Base-by-base conservation (phyloP, 2,329 filamentous ascomycete genomes). In the Fragosphaeria purpurea region DNA sequence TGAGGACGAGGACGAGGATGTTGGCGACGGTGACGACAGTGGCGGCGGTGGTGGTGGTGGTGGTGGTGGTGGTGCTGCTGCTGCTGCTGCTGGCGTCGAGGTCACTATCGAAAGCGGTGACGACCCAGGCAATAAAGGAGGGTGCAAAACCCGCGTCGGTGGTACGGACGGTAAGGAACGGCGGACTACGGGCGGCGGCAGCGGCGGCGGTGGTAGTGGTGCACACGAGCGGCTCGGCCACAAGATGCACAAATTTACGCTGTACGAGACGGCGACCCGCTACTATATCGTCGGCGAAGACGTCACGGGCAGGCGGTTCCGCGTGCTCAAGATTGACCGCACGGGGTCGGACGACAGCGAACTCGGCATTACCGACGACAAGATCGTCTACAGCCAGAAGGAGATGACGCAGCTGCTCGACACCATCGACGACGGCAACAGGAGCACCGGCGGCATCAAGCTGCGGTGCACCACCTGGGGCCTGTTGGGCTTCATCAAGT, bases 211-310 rank as follows among this genome's bases (percentile, higher is more conserved):
- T 3, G 22, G 22, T 3, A 22, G 22, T 3, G 22, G 22, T 22
- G 41, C 47, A 1, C 53, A 56, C 49, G 56, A 69, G 48, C 67
- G 70, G 30, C 58, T 71, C 13, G 65, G 73, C 43, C 75, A 77
- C 66, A 79, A 77, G 64, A 95, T 98, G 88, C 89, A 96, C 72
- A 94, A 93, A 62, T 97, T 95, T 67, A 93, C 87, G n/a, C 71
- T 98, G 30, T 97, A 98, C 67, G 93, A 98, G 70, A 98, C 93
- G 4, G 86, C 88, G 10, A 88, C 84, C 50, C 80, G 88, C 48
- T 98, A 93, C 67, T 98, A 96, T 65, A 85, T 98, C 56, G 88
- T 97, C 13, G 93, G 93, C 11, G 86, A 87, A 47, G 93, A 98
- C 63, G 81, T 95, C 50, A 83, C 88, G 58, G 93, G 97, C 65